These are phyloP conservation scores for Ophiostoma pallidulum DNA, from an alignment of 2,329 filamentous ascomycete genomes.

Conservation along the genomic window DNA sequence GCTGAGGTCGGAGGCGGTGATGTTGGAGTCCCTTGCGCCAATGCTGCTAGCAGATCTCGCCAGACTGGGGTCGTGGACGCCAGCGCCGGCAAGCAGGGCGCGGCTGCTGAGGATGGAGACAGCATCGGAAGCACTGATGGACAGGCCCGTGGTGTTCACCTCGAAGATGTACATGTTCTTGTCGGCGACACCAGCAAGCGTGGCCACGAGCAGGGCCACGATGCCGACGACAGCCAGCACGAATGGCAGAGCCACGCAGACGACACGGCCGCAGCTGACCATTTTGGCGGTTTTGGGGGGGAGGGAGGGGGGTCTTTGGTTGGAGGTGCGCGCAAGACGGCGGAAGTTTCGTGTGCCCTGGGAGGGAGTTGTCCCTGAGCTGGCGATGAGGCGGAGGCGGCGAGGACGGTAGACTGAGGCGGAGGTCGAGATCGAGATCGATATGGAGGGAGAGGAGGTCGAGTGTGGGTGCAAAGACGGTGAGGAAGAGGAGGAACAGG, in stretches of 20 bases:
- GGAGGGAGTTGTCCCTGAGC: not conserved
- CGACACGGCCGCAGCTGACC: constrained; percentile 56
- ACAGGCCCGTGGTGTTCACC: constrained; percentile 54
- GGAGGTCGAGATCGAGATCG: constrained; percentile 3
- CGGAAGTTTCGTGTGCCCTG: not conserved
- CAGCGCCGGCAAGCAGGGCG: not conserved
- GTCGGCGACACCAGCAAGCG: constrained; percentile 46
- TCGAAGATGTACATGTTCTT: constrained; percentile 49
- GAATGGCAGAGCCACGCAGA: constrained; percentile 84
- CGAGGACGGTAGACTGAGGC: not conserved
- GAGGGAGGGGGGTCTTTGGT: not conserved
- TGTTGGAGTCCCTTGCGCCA: constrained; percentile 28
- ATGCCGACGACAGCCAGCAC: constrained; percentile 68
- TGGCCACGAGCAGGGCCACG: constrained; percentile 54
- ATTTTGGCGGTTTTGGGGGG: constrained; percentile 15
- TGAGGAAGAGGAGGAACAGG: constrained; percentile 1
- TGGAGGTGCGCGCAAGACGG: not conserved
- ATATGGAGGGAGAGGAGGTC: not conserved
- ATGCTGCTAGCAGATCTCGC: not conserved
- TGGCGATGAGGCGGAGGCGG: constrained; percentile 6
- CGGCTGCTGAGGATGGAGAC: constrained; percentile 6
- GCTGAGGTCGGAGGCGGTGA: constrained; percentile 48
- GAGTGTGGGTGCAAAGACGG: constrained; percentile 1
- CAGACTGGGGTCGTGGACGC: constrained; percentile 10
- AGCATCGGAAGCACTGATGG: constrained; percentile 25